These are phyloP conservation scores for Barnettozyma pratensis DNA, from an alignment of 805 yeast genomes.

Conservation along the genomic window DNA sequence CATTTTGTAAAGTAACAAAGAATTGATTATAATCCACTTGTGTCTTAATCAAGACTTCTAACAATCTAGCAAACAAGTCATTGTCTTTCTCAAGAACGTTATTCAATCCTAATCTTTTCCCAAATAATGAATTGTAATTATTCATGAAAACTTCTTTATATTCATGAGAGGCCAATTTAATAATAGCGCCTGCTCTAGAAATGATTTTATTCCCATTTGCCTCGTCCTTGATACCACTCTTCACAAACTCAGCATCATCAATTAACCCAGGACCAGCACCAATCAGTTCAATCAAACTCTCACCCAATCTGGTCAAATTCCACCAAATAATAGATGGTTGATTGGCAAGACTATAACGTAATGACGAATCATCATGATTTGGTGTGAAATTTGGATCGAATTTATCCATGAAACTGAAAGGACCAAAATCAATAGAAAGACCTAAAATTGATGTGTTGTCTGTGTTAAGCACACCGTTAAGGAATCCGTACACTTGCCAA, in stretches of 20 bases:
- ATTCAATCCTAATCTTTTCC: slow-evolving; percentile 63
- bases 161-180: slow-evolving; percentile 58
- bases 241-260: slow-evolving; percentile 36
- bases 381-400: slow-evolving; percentile 82
- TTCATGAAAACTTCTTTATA: slow-evolving; percentile 59
- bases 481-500: slow-evolving; percentile 89
- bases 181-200: slow-evolving; percentile 57
- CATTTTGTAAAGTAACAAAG: slow-evolving; percentile 57
- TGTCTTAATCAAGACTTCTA: slow-evolving; percentile 54
- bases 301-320: slow-evolving; percentile 83
- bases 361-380: slow-evolving; percentile 74
- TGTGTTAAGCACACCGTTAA: slow-evolving; percentile 92
- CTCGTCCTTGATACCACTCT: slow-evolving; percentile 41
- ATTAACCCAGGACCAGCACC: slow-evolving; percentile 62
- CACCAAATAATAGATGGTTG: slow-evolving; percentile 90
- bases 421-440: slow-evolving; percentile 88
- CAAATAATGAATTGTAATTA: slow-evolving; percentile 52
- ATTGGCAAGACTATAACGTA: slow-evolving; percentile 74
- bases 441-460: slow-evolving; percentile 93
- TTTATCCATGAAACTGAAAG: slow-evolving; percentile 84
- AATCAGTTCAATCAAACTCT: slow-evolving; percentile 72
- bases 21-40: slow-evolving; percentile 78
- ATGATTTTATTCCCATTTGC: slow-evolving; percentile 43
- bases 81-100: slow-evolving; percentile 35
- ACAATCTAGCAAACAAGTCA: slow-evolving; percentile 31